Conservation (phyloP, 2,329 filamentous ascomycete genomes). For the Fusarium armeniacum region DNA sequence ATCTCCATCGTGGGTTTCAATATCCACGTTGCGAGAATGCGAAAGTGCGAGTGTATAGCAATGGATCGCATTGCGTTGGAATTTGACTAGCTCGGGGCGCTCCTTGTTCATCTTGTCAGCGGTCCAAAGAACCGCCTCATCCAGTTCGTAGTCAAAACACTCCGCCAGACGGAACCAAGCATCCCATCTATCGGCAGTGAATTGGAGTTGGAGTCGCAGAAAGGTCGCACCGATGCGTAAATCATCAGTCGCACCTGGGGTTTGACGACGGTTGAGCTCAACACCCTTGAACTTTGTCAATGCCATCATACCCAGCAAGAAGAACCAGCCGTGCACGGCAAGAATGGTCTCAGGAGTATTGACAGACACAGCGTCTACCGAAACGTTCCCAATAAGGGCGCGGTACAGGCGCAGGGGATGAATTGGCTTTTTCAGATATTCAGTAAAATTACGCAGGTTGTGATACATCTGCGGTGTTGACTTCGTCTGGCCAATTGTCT, state of each 20-base stretch:
- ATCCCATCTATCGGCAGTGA: slow-evolving; percentile 86
- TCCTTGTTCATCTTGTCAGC: slow-evolving; percentile 93
- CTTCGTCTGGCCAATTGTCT: slow-evolving; percentile 84
- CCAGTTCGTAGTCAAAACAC: slow-evolving; percentile 87
- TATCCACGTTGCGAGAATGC: slow-evolving; percentile 63
- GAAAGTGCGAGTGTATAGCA: slow-evolving; percentile 77
- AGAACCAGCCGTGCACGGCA: slow-evolving; percentile 91
- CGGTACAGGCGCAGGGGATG: slow-evolving; percentile 84
- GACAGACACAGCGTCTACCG: slow-evolving; percentile 78
- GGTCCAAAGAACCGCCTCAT: slow-evolving; percentile 89
- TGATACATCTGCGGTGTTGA: slow-evolving; percentile 84
- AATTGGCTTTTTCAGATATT: slow-evolving; percentile 86
- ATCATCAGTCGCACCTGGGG: slow-evolving; percentile 84
- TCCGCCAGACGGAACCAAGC: slow-evolving; percentile 91
- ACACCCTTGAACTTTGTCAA: slow-evolving; percentile 84
- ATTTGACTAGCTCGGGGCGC: slow-evolving; percentile 77
- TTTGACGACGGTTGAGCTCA: slow-evolving; percentile 80
- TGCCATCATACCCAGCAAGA: slow-evolving; percentile 88
- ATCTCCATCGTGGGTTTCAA: slow-evolving; percentile 63
- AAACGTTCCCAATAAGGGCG: slow-evolving; percentile 82
- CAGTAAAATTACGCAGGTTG: slow-evolving; percentile 85
- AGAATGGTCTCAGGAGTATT: slow-evolving; percentile 77
- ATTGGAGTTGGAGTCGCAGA: slow-evolving; percentile 85
- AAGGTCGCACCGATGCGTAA: slow-evolving; percentile 85
- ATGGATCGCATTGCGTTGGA: slow-evolving; percentile 86